Percentiles rank a stretch among this genome's conserved stretches.
Evolutionary conservation across 306 rosid genomes (phyloP).

Genomic region (Dryas alaskensis): DNA sequence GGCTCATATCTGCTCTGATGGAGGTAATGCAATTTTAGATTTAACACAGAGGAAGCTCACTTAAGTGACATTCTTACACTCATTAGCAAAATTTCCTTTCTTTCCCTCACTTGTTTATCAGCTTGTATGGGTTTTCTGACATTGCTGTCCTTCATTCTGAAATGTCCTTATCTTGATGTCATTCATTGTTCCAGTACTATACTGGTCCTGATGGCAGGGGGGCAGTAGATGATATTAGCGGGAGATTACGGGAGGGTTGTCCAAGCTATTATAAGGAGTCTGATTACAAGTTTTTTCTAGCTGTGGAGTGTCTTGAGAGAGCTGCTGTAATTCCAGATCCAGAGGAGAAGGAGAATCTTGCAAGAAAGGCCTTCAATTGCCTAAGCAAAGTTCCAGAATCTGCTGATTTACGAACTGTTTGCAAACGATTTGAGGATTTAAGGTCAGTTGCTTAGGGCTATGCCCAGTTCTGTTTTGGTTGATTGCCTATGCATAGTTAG

Average conservation of each 20-base stretch:
- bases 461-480: constrained; percentile 5
- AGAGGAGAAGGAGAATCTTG: constrained; percentile 74
- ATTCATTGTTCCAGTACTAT: constrained; percentile 60
- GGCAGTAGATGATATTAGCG: constrained; percentile 91
- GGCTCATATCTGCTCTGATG: constrained; percentile 88
- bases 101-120: not conserved
- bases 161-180: constrained; percentile 24
- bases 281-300: constrained; percentile 90
- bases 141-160: constrained; percentile 20
- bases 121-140: constrained; percentile 12
- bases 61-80: constrained; percentile 1
- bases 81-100: constrained; percentile 15
- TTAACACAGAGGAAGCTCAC: constrained; percentile 25
- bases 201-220: constrained; percentile 99
- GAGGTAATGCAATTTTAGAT: constrained; percentile 59
- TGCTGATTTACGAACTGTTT: constrained; percentile 85
- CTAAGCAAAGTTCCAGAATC: constrained; percentile 94
- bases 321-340: constrained; percentile 74
- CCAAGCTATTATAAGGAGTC: constrained; percentile 99
- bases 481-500: constrained; percentile 11
- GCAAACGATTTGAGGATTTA: constrained; percentile 94
- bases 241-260: constrained; percentile 88
- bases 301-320: constrained; percentile 95
- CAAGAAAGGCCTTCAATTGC: constrained; percentile 80
- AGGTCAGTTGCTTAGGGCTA: constrained; percentile 47